phyloP scores from a whole-genome alignment of 345 rosid genomes.

The Draba incana region DNA sequence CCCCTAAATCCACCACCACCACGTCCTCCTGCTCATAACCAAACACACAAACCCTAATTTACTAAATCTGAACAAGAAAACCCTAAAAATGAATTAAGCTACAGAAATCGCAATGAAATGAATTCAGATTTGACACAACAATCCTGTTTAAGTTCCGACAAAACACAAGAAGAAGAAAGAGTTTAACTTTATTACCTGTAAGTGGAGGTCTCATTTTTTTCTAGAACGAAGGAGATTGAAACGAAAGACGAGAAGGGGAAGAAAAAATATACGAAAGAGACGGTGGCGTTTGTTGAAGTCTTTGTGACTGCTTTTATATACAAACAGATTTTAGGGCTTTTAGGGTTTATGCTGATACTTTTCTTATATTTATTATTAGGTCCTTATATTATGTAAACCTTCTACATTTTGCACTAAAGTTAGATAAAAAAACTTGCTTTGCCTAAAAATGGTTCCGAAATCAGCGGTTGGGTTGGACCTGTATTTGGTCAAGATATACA shows the following conservation, averaged over 20 bases:
- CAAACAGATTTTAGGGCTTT: background rate
- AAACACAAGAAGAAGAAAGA: background rate
- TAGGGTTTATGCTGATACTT: constrained; percentile 4
- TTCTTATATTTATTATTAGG: background rate
- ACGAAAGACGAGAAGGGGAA: background rate
- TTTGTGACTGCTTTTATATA: constrained; percentile 11
- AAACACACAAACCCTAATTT: background rate
- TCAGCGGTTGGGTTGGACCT: background rate
- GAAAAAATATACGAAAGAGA: background rate
- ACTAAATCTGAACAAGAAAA: background rate
- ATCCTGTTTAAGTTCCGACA: background rate
- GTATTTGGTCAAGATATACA: background rate
- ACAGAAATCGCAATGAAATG: background rate
- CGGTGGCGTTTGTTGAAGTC: background rate
- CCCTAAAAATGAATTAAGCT: background rate
- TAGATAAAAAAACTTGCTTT: too few relatives aligned
- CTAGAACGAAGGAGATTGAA: background rate
- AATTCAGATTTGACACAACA: background rate
- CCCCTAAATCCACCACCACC: constrained; percentile 39
- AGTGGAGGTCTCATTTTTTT: constrained; percentile 32
- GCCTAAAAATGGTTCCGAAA: too few relatives aligned
- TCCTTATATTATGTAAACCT: background rate
- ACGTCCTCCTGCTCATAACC: constrained; percentile 26
- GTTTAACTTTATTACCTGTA: constrained; percentile 14
- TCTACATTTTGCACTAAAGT: background rate